These are phyloP conservation scores for Paecilomyces niveus DNA, from an alignment of 2,329 filamentous ascomycete genomes.

Conservation along the genomic window DNA sequence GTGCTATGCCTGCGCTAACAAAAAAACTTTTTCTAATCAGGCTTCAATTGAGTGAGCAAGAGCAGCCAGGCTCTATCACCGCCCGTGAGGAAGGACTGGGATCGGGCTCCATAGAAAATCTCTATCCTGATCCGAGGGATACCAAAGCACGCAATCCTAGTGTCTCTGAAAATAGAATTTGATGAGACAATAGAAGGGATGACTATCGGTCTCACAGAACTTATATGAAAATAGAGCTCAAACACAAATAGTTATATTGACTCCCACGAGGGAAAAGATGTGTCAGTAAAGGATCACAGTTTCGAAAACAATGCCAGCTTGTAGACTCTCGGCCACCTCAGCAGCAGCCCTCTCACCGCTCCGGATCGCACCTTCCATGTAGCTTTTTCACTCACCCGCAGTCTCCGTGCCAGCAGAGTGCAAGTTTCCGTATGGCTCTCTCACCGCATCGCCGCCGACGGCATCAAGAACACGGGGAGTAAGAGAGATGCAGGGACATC, in stretches of 20 bases:
- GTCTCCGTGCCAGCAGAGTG: conserved; percentile 53
- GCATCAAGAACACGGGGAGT: conserved; percentile 32
- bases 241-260: not conserved
- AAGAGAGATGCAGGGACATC: conserved; percentile 34
- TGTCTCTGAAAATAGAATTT: not conserved
- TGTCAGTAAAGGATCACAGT: not conserved
- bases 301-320: not conserved
- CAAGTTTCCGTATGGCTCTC: conserved; percentile 33
- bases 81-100: not conserved
- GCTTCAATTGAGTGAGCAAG: not conserved
- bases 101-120: not conserved
- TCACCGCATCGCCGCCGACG: conserved; percentile 22
- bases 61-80: not conserved
- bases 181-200: not conserved
- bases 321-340: conserved; percentile 32
- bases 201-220: too few species aligned
- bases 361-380: conserved; percentile 52
- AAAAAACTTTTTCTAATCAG: not conserved
- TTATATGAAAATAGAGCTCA: not conserved
- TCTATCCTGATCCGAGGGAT: not conserved
- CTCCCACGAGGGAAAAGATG: not conserved
- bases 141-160: not conserved
- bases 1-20: not conserved
- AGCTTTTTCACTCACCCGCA: conserved; percentile 48
- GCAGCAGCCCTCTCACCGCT: conserved; percentile 43